These are phyloP conservation scores for Vigna unguiculata DNA, from an alignment of 306 rosid species.

Conservation along the genomic window DNA sequence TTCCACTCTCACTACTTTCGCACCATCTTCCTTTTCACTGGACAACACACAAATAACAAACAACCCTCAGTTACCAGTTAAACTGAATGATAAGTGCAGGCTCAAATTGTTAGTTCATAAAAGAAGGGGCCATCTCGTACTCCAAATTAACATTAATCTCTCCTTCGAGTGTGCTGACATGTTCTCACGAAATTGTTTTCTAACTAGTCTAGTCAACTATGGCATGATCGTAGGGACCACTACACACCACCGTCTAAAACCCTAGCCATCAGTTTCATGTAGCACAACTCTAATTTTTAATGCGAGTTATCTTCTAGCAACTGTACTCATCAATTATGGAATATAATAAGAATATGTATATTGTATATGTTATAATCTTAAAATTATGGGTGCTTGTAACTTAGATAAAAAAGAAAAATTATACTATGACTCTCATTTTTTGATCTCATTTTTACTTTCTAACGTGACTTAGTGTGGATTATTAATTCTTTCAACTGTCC, in stretches of 20 bases:
- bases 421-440: too few relatives aligned
- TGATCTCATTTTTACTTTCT: too few relatives aligned
- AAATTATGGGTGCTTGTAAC: too few relatives aligned
- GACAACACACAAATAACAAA: background rate
- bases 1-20: constrained; percentile 83
- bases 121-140: too few relatives aligned
- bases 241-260: background rate
- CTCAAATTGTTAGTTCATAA: too few relatives aligned
- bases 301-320: background rate
- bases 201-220: background rate
- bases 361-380: too few relatives aligned
- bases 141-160: background rate
- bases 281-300: background rate
- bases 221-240: background rate
- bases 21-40: constrained; percentile 89
- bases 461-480: too few relatives aligned
- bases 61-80: background rate
- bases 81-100: too few relatives aligned
- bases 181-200: background rate
- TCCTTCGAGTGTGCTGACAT: background rate
- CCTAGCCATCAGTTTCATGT: constrained; percentile 31
- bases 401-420: too few relatives aligned
- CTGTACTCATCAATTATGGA: background rate
- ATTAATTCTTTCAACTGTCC: too few relatives aligned
- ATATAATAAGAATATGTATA: too few relatives aligned